A percentile compares a stretch with the other conserved stretches of the same genome.
These are phyloP conservation scores for Penicillium thymicola DNA, from an alignment of 2,329 filamentous ascomycete genomes.

Conservation along the genomic window DNA sequence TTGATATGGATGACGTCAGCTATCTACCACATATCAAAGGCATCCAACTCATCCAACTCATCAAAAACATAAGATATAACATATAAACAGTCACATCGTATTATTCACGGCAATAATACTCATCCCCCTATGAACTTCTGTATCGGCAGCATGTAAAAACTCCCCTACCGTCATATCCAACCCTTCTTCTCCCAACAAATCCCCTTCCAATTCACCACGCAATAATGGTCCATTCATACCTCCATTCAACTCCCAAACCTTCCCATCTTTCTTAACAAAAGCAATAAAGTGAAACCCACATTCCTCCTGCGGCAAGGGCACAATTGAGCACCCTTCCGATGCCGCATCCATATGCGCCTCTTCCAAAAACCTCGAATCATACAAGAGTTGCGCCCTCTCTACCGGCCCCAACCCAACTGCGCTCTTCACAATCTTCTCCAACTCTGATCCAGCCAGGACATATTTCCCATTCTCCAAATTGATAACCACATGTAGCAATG, in stretches of 20 bases:
- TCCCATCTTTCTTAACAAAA: slow-evolving; percentile 17
- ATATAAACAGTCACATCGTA: not conserved
- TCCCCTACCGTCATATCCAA: slow-evolving; percentile 16
- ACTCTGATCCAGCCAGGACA: slow-evolving; percentile 43
- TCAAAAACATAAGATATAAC: not conserved
- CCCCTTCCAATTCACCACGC: slow-evolving; percentile 36
- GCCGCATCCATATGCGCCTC: slow-evolving; percentile 27
- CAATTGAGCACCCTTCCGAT: slow-evolving; percentile 11
- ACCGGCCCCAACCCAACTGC: slow-evolving; percentile 45
- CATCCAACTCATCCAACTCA: not conserved
- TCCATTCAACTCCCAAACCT: slow-evolving; percentile 25
- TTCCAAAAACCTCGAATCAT: slow-evolving; percentile 37
- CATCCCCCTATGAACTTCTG: slow-evolving; percentile 15
- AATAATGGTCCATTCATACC: slow-evolving; percentile 26
- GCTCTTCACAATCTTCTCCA: slow-evolving; percentile 46
- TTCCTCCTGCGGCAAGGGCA: slow-evolving; percentile 18
- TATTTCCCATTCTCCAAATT: slow-evolving; percentile 48
- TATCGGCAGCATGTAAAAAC: slow-evolving; percentile 15
- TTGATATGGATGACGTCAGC: not conserved
- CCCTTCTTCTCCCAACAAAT: slow-evolving; percentile 20
- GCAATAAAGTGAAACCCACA: slow-evolving; percentile 23
- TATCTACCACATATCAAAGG: not conserved
- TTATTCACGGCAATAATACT: slow-evolving; percentile 20
- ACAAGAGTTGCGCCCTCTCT: slow-evolving; percentile 52
- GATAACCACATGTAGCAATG: slow-evolving; percentile 52